A percentile compares a stretch with the other conserved stretches of the same genome.
These are phyloP conservation scores for Cladosporium phlei DNA, from an alignment of 2,329 filamentous ascomycete genomes.

Conservation along the genomic window DNA sequence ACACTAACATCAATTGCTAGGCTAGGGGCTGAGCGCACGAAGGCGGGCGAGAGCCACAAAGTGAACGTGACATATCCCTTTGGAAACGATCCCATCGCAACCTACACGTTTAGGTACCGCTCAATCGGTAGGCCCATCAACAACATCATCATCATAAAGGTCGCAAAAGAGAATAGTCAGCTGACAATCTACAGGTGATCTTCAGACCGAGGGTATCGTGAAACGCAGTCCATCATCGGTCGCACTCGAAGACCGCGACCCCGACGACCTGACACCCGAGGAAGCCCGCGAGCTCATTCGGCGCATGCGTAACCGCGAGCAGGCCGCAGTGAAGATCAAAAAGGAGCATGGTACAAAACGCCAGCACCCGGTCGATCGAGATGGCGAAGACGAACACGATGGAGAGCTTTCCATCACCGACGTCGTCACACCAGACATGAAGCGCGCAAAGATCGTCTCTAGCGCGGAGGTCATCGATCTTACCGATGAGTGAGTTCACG, in stretches of 20 bases:
- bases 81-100: conserved; percentile 19
- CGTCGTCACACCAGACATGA: no score
- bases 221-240: conserved; percentile 21
- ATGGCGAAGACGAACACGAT: no score
- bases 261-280: conserved; percentile 19
- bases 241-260: conserved; percentile 25
- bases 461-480: no score
- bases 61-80: conserved; percentile 15
- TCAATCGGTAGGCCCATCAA: conserved; percentile 21
- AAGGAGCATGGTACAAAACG: no score
- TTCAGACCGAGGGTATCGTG: conserved; percentile 27
- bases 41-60: no score
- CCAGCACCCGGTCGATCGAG: no score
- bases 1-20: no score
- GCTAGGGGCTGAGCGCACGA: no score
- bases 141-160: no score
- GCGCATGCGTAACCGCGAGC: conserved; percentile 16
- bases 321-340: not conserved
- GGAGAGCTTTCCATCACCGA: no score
- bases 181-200: conserved; percentile 22
- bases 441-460: no score
- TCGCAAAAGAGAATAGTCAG: not conserved
- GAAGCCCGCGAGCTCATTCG: conserved; percentile 19
- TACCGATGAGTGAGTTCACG: no score
- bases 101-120: conserved; percentile 24